Evolutionary conservation across 2,329 filamentous ascomycete genomes (phyloP), one percentile per base, ranked within the genome.

Genomic region (Trichoderma sp.): DNA sequence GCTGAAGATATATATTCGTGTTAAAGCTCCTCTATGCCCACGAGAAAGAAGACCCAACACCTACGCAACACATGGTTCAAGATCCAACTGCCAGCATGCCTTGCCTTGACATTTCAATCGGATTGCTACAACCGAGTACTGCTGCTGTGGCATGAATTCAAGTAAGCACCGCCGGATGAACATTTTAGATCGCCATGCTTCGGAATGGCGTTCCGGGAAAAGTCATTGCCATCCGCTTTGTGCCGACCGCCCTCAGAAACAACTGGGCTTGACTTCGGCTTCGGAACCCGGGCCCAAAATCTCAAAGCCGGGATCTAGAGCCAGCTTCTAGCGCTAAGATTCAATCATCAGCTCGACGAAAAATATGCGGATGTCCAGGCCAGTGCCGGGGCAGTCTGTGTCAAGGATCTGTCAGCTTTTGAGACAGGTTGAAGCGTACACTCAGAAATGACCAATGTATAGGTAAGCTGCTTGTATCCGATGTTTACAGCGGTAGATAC

Each of bases 231-330:
- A 37, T 28, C 39, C 63, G 52, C 28, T 34, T 34, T n/a, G 28
- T 49, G 63, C 63, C 51, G 61, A 34, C 60, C 16, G 49, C 18
- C 51, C 34, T 46, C 8, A n/a, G 4, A 24, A 46, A 32, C 11
- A 14, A 14, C 34, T 26, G 39, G 30, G 64, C 30, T 46, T 56
- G 52, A 34, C 10, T 43, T 59, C 64, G 52, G 64, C 52, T 58
- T 66, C 64, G 64, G 52, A 66, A 66, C 54, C 64, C 64, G 64
- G 64, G 54, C 34, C 30, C 28, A 46, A 49, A 32, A 21, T n/a
- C 28, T 32, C 21, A 14, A 32, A 46, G 37, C 32, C 37, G 37
- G 61, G 4, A 24, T 2, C 26, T 49, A 32, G 39, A 43, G 16
- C 39, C 46, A 54, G 16, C n/a, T 16, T 13, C 37, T 64, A 51